phyloP scores from a whole-genome alignment of 805 yeast genomes.

The Candida krabiensis region DNA sequence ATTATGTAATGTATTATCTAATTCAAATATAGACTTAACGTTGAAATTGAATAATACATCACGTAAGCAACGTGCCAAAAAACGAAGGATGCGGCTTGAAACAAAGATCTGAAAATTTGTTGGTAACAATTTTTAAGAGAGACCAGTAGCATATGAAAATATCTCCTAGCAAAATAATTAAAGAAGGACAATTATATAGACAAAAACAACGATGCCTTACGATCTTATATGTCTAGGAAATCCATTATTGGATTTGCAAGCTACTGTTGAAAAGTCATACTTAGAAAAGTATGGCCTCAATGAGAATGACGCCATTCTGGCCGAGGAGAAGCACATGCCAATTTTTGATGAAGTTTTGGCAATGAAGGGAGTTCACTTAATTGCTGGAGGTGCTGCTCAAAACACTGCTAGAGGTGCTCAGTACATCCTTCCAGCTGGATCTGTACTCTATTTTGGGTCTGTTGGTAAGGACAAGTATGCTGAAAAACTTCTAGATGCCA shows the following conservation, averaged over 20 bases:
- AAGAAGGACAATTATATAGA: neutral
- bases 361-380: constrained; percentile 58
- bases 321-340: constrained; percentile 79
- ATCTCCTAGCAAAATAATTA: too few relatives aligned
- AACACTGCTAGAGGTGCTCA: constrained; percentile 99
- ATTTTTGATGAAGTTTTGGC: constrained; percentile 78
- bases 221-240: constrained; percentile 85
- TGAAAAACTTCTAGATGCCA: constrained; percentile 78
- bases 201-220: constrained; percentile 54
- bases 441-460: constrained; percentile 93
- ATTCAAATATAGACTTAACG: too few relatives aligned
- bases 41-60: too few relatives aligned
- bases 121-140: neutral
- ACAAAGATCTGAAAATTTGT: constrained; percentile 3
- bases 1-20: too few relatives aligned
- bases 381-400: constrained; percentile 99
- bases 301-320: constrained; percentile 90
- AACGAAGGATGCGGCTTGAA: too few relatives aligned
- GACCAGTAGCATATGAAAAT: neutral
- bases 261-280: constrained; percentile 64
- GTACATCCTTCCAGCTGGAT: constrained; percentile 74
- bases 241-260: constrained; percentile 87
- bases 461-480: constrained; percentile 93
- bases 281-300: constrained; percentile 80
- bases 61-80: too few relatives aligned